phyloP scores from a whole-genome alignment of 768 basidiomycete genomes.

The Leccinum incarnatum region DNA sequence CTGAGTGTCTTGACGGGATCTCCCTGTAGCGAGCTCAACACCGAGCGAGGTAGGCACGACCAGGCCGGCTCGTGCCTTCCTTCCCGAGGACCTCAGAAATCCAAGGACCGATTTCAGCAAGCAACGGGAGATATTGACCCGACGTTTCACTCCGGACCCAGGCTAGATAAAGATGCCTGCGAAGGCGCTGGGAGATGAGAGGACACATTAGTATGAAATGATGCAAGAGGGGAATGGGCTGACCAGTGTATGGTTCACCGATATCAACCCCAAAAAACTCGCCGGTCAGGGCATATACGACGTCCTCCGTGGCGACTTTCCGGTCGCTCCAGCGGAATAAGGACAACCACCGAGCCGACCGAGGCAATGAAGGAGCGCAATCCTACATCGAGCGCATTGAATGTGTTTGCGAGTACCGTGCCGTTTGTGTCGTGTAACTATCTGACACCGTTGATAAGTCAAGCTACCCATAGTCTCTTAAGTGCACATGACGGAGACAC shows the following conservation, averaged over 20 bases:
- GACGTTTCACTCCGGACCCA: constrained; percentile 6
- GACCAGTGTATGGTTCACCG: constrained; percentile 33
- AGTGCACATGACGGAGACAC: constrained; percentile 34
- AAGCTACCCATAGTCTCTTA: no score
- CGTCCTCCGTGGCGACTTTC: constrained; percentile 70
- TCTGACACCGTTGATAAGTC: not conserved
- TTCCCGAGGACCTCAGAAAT: constrained; percentile 65
- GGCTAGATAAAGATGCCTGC: no score
- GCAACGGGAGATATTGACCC: constrained; percentile 56
- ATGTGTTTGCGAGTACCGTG: constrained; percentile 73
- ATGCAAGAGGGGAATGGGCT: not conserved
- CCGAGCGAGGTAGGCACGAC: constrained; percentile 44
- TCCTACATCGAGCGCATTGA: constrained; percentile 68
- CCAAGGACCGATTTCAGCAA: constrained; percentile 82
- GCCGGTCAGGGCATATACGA: constrained; percentile 76
- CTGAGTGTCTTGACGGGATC: no score
- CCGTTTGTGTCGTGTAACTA: constrained; percentile 93
- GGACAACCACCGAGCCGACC: constrained; percentile 49
- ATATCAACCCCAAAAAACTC: constrained; percentile 52
- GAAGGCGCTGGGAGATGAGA: no score
- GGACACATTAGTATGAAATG: no score
- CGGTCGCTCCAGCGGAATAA: constrained; percentile 70
- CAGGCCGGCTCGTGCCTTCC: constrained; percentile 67
- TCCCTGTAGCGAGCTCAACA: no score
- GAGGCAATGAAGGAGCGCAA: constrained; percentile 80